Base-by-base conservation (phyloP, 1,284 basidiomycete genomes). In the Leccinum cinnamomeum region DNA sequence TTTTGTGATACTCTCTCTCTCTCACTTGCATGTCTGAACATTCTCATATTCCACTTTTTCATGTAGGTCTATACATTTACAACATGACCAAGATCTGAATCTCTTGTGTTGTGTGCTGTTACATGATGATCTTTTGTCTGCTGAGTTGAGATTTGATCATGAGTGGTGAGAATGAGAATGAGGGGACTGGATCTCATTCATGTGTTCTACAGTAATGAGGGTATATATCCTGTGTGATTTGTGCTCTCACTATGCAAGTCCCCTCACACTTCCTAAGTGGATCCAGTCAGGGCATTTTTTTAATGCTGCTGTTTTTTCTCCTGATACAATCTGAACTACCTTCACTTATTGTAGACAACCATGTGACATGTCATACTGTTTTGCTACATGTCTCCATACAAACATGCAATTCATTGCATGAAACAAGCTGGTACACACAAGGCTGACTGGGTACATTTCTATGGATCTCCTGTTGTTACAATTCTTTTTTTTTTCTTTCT, bases 1-100 rank as follows among this genome's bases (percentile, higher is more conserved):
- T 57, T 54, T 58, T 58, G 53, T 10, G 39, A 48, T 58, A 18
- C 33, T 58, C 46, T 57, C 20, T 23, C 55, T 62, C 41, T 16
- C 39, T 10, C n/a, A 8, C n/a, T 3, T 8, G 41, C 10, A 44
- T 11, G n/a, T 44, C n/a, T 11, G 0, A 8, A 5, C n/a, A 8
- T 44, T 44, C n/a, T n/a, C n/a, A 41, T n/a, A 10, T 41, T 41
- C 41, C 41, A 41, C 0, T 41, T 41, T n/a, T 14, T 10, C 0
- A 0, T 41, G 41, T 18, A 6, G 41, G 41, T n/a, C 16, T 18
- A 44, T 44, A 18, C 5, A 11, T 44, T 44, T 11, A 8, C 7
- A 16, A 41, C 16, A 41, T 30, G 39, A 41, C 16, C 8, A 30
- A 10, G 0, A 41, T 39, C 39, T 39, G 7, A 41, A 41, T n/a